Evolutionary conservation across 495 filamentous ascomycete species (phyloP).

Genomic region (Lindgomyces ingoldianus): DNA sequence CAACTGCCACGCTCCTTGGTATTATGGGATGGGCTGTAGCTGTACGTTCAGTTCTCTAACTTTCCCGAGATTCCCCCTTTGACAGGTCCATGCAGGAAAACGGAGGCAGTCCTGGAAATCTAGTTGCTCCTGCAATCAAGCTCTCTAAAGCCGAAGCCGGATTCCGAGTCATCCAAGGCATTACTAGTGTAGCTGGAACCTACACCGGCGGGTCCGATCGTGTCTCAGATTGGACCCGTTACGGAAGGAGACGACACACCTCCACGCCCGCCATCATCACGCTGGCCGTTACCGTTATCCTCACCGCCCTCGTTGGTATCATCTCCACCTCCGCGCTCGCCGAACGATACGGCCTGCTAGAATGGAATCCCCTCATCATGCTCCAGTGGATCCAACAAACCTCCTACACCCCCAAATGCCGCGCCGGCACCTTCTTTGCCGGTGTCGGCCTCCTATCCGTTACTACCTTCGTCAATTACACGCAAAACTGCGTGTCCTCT

Average conservation of each 20-base stretch:
- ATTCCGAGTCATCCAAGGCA: constrained; percentile 11
- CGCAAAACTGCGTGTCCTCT: constrained; percentile 45
- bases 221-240: constrained; percentile 24
- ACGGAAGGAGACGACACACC: constrained; percentile 4
- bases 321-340: constrained; percentile 46
- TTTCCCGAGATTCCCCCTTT: neutral
- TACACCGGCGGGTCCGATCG: constrained; percentile 14
- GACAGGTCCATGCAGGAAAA: neutral
- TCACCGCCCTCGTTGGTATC: constrained; percentile 45
- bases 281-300: constrained; percentile 36
- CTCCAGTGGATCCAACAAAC: constrained; percentile 41
- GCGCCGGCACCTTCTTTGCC: constrained; percentile 52
- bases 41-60: neutral
- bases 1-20: constrained; percentile 32
- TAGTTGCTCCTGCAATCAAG: neutral
- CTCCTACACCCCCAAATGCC: constrained; percentile 39
- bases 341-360: constrained; percentile 43
- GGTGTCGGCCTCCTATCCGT: constrained; percentile 46
- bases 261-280: constrained; percentile 39
- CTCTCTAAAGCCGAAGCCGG: constrained; percentile 2
- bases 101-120: constrained; percentile 3
- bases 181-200: constrained; percentile 11
- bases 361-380: constrained; percentile 49
- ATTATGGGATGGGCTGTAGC: constrained; percentile 42
- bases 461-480: constrained; percentile 41